A percentile compares a stretch with the other conserved stretches of the same genome.
Conservation (phyloP, 495 filamentous ascomycete genomes). For the Aspergillus saccharolyticus region DNA sequence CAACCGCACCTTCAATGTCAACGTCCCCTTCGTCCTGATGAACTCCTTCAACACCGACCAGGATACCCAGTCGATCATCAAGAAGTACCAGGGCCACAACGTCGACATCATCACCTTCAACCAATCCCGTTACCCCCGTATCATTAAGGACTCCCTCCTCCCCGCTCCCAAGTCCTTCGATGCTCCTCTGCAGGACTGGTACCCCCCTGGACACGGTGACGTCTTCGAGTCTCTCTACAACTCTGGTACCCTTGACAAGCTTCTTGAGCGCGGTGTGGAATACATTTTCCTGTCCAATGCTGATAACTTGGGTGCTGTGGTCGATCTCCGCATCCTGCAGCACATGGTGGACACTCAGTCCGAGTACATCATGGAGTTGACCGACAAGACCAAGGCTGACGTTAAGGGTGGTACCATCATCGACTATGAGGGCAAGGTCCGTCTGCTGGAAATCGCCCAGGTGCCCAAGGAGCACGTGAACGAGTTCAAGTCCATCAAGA, state of each 20-base stretch:
- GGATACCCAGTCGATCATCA: conserved; percentile 98
- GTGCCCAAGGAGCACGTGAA: conserved; percentile 99
- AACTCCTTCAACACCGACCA: conserved; percentile 99
- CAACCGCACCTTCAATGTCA: conserved; percentile 94
- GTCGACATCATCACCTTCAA: conserved; percentile 99
- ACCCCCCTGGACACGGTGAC: conserved; percentile 98
- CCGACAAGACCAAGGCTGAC: conserved; percentile 99
- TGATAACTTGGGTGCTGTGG: conserved; percentile 96
- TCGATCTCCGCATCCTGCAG: conserved; percentile 94
- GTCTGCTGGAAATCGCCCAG: conserved; percentile 96
- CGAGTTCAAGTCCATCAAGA: conserved; percentile 99
- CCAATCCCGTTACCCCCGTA: conserved; percentile 95
- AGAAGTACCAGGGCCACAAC: conserved; percentile 99
- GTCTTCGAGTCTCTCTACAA: conserved; percentile 99
- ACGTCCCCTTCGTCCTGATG: conserved; percentile 98
- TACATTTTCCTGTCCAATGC: conserved; percentile 99
- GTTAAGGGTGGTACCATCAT: conserved; percentile 99
- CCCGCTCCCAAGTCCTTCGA: conserved; percentile 88
- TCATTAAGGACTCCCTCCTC: conserved; percentile 95
- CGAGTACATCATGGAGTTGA: conserved; percentile 99
- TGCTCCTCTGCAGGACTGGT: conserved; percentile 93
- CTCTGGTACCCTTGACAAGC: conserved; percentile 94
- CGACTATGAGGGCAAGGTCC: conserved; percentile 94
- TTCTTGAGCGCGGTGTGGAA: conserved; percentile 89
- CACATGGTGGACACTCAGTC: conserved; percentile 96